Evolutionary conservation across 2,329 filamentous ascomycete species (phyloP), one percentile per base, ranked within the genome.

Genomic region (Malbranchea zuffiana): DNA sequence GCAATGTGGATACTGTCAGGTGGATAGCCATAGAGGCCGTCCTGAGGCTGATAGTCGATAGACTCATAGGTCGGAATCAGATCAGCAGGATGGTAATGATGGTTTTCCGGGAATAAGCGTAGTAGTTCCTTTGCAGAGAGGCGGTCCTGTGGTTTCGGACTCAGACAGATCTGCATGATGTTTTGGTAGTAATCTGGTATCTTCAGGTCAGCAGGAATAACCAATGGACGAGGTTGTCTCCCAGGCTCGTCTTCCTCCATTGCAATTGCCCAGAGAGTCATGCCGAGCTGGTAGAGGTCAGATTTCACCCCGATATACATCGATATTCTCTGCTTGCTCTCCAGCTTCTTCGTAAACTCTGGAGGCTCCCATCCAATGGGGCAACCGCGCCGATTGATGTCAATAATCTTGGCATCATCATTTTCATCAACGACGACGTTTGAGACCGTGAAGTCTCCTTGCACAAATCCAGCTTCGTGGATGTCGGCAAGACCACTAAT

Each of bases 241-340:
- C 96, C 90, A 1, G 90, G 90, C 51, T 96, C 88, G 51, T 96
- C 88, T 39, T 87, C 75, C 47, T 88, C 75, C 53, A 80, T 81
- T 1, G 85, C 88, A 30, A 98, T 65, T 15, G 84, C 85, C 85
- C 88, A 98, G 2, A 98, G 65, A 2, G 94, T 86, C 90, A 98
- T 98, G 4, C 90, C 90, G 4, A 96, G 71, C 60, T 98, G 90
- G 52, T 82, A 98, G 1, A 98, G 68, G 60, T 98, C 90, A 0
- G 88, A 94, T 61, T 98, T 98, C 55, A 95, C 86, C 8, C 90
- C 88, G 54, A 98, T 96, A 53, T 93, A 95, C 80, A 96, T 94
- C 30, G 83, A 82, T 36, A 98, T 87, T 19, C 85, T 75, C 58
- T 95, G 87, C 40, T 82, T 83, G 57, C 79, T 87, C 46, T 88